phyloP scores from a whole-genome alignment of 164 flowering plant genomes.

The Euptelea pleiosperma region DNA sequence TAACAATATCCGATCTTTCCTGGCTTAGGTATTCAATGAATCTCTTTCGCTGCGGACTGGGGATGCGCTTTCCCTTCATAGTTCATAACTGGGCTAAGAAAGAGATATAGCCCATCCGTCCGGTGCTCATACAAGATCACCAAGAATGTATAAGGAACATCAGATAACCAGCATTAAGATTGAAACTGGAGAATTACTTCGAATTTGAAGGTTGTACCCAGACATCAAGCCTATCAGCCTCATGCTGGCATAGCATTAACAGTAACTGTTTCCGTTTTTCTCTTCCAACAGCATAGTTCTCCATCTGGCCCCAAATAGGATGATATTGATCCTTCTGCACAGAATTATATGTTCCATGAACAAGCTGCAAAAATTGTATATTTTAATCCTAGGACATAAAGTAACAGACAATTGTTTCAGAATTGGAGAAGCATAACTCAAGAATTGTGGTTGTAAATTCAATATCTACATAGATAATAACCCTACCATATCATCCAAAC shows the following conservation, averaged over 20 bases:
- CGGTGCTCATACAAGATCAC: not conserved
- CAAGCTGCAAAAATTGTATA: not conserved
- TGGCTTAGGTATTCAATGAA: no score
- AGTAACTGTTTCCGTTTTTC: conserved; percentile 87
- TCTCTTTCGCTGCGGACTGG: no score
- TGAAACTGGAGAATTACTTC: conserved; percentile 42
- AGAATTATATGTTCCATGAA: not conserved
- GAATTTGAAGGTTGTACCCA: conserved; percentile 87
- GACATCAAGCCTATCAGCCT: conserved; percentile 95
- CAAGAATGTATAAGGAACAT: not conserved
- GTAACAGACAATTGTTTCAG: conserved; percentile 3
- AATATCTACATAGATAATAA: not conserved
- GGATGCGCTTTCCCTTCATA: no score
- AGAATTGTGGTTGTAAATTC: not conserved
- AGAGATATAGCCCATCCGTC: no score
- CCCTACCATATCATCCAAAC: conserved; percentile 54
- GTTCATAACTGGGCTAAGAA: no score
- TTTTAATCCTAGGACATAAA: conserved; percentile 3
- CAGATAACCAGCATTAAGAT: conserved; percentile 1
- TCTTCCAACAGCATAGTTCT: conserved; percentile 61
- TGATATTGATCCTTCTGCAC: conserved; percentile 68
- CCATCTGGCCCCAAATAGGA: conserved; percentile 95
- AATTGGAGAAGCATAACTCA: not conserved
- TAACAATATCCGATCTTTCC: no score
- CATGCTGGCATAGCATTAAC: conserved; percentile 93